Base-by-base conservation (phyloP, 805 yeast genomes). In the Cyberlindnera japonica region DNA sequence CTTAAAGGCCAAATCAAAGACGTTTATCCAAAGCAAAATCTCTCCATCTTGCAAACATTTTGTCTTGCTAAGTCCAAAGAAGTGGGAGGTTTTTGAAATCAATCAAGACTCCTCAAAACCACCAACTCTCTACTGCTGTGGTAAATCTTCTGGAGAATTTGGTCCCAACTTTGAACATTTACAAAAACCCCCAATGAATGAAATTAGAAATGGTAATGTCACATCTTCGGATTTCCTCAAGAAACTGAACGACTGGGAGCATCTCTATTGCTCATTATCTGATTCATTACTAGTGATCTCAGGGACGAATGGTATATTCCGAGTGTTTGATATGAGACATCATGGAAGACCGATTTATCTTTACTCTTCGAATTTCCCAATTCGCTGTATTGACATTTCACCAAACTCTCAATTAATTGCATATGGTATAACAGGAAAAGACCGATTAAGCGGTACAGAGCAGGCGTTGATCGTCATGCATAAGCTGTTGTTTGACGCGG, bases 351-450 rank as follows among this genome's bases (percentile, higher is more conserved):
- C 83, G 0, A 66, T 89, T 1, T 86, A 83, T 60, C 75, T 85
- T 0, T 78, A 84, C 54, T 66, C 75, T 27, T 80, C 87, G 10
- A 75, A 73, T 40, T 84, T 85, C 55, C 90, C 91, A 1, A 82
- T 90, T 26, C 62, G 95, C 37, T 87, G 95, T 54, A 69, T 87
- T 34, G 83, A 87, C 25, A 68, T 89, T 1, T 75, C 91, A 9
- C 74, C 79, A 0, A 68, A 74, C 48, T 88, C 83, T 19, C 65
- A 72, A 15, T 64, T 81, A 19, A 67, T 89, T 11, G 93, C 93
- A 5, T 76, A 87, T 48, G 93, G 95, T 1, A 80, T 90, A 22
- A 83, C 91, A 0, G 93, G 95, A 0, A 75, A 79, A 42, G 95
- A 86, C 55, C 70, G 83, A 43, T 63, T 73, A 16, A 74, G 81